A percentile compares a stretch with the other conserved stretches of the same genome.
phyloP scores from a whole-genome alignment of 164 flowering plant genomes.

The Akebia trifoliata region DNA sequence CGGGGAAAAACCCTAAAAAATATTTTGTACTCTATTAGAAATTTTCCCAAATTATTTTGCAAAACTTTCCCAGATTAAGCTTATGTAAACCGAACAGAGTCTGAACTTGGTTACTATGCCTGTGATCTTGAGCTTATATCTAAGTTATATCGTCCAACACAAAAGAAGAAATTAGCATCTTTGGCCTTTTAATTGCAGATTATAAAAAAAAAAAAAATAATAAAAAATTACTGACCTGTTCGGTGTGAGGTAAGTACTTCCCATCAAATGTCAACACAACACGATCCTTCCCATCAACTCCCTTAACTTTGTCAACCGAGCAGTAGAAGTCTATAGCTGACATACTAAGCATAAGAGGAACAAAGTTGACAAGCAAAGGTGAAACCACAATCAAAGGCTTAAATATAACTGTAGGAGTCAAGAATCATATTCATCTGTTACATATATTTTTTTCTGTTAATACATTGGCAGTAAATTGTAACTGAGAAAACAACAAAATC shows the following conservation, averaged over 20 bases:
- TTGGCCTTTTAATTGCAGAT: not conserved
- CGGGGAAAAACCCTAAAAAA: too few species aligned
- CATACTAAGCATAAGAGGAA: slow-evolving; percentile 47
- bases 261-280: slow-evolving; percentile 90
- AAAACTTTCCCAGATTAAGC: not conserved
- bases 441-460: not conserved
- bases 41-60: too few species aligned
- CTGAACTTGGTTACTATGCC: too few species aligned
- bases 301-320: slow-evolving; percentile 88
- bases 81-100: too few species aligned
- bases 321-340: slow-evolving; percentile 98
- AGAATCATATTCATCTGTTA: not conserved
- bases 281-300: slow-evolving; percentile 85
- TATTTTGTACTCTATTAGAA: too few species aligned
- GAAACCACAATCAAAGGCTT: not conserved
- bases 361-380: not conserved
- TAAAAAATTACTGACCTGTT: slow-evolving; percentile 58
- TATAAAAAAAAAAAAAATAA: slow-evolving; percentile 3
- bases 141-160: too few species aligned
- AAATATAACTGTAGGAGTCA: not conserved
- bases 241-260: slow-evolving; percentile 74
- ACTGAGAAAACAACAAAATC: not conserved
- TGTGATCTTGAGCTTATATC: too few species aligned
- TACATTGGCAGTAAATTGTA: not conserved
- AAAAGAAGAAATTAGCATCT: too few species aligned